Base-by-base conservation (phyloP, 2,329 filamentous ascomycete species). In the Sclerotinia spermophila region DNA sequence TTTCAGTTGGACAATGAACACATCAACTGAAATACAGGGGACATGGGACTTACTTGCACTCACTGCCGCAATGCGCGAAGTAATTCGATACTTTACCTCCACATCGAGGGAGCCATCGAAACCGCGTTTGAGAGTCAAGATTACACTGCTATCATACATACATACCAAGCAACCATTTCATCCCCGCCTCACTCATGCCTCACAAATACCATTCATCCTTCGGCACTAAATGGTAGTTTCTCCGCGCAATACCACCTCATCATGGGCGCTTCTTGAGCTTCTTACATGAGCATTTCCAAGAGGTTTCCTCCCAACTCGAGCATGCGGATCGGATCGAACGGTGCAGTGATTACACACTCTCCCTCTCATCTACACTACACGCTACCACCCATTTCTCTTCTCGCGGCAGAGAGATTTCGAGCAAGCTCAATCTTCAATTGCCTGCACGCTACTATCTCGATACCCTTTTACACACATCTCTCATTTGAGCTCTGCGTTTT, bases 401-500 rank as follows among this genome's bases (percentile, higher is more conserved):
- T 42, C 27, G 53, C 51, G 17, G 38, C 65, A n/a, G 51, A 67
- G 51, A 67, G n/a, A n/a, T n/a, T 59, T 59, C 51, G 51, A 67
- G 65, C 65, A n/a, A 51, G 65, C 65, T 67, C 65, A 55, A 65
- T 38, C 35, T 59, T 59, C 33, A n/a, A 27, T 35, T 59, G 65
- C 53, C 44, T 59, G 51, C 44, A 33, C 24, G 38, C 38, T 56
- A 24, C 11, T 67, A 42, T 67, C 65, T 67, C 65, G 40, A 67
- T 67, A 67, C 53, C 65, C 65, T 67, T 24, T 58, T 60, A 59
- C 15, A 53, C 38, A 40, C 58, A 40, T 24, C 24, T 27, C 13
- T 60, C 33, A 40, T 38, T 24, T 48, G 27, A 45, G 42, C 19
- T 48, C 38, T 35, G 24, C 19, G n/a, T n/a, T 17, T 42, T 60